A percentile compares a stretch with the other conserved stretches of the same genome.
Conservation (phyloP, 2,329 filamentous ascomycete genomes). For the Ceratocystis cubensis region DNA sequence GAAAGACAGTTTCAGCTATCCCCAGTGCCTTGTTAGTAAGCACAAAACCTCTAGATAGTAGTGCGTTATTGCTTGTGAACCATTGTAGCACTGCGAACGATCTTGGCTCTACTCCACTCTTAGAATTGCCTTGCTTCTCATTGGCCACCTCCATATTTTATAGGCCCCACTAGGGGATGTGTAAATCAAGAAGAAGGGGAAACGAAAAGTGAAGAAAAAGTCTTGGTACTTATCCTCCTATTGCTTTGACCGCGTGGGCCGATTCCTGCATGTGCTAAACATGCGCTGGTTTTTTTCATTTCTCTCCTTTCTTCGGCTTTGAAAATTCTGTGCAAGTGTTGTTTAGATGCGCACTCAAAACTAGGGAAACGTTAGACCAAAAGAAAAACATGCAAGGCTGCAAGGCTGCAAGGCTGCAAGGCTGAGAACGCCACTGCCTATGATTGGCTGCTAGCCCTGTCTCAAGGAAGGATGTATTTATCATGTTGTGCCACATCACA, state of each 20-base stretch:
- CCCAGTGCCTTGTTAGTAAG: conserved; percentile 5
- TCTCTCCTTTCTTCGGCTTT: background rate
- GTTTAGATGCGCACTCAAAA: background rate
- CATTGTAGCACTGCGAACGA: background rate
- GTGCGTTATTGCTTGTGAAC: background rate
- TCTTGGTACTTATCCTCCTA: background rate
- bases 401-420: background rate
- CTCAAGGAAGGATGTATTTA: background rate
- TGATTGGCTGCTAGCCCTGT: background rate
- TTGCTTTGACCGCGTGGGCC: background rate
- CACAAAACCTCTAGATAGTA: background rate
- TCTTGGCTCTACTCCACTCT: conserved; percentile 1
- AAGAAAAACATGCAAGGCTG: background rate
- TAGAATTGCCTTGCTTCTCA: background rate
- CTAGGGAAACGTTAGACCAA: background rate
- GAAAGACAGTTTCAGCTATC: background rate
- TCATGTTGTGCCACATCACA: background rate
- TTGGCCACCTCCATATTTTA: background rate
- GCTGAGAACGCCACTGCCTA: background rate
- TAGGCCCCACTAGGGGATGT: background rate
- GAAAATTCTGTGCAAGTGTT: background rate
- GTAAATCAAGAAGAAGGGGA: background rate
- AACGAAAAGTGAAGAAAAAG: background rate
- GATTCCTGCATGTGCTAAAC: conserved; percentile 3
- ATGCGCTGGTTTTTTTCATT: background rate